Base-by-base conservation (phyloP, 2,329 filamentous ascomycete genomes). In the Bertia moriformis region DNA sequence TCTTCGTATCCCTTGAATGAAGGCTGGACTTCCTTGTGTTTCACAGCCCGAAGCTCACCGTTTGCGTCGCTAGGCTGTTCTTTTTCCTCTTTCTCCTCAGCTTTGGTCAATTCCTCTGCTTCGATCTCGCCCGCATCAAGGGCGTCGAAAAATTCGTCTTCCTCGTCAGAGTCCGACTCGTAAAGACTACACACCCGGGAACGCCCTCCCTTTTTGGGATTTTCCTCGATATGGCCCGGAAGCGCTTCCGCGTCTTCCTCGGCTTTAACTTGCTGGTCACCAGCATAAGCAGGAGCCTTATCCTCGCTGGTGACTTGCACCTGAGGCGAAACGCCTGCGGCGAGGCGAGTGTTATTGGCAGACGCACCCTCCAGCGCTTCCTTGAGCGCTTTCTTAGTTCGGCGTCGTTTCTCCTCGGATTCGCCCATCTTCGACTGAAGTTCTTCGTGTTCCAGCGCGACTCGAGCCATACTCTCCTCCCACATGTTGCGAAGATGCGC, bases 391-490 rank as follows among this genome's bases (percentile, higher is more conserved):
- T 81, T 78, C 65, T 94, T 96, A 3, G 91, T 91, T 45, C 83
- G 72, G 55, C 83, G 88, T 41, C 87, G 75, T 66, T 93, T 96
- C 53, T 83, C 73, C 56, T 96, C 89, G 1, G 87, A 84, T 58
- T 94, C 84, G 35, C 84, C 86, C 43, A 95, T 83, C 42, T 79
- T 81, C 24, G 76, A 84, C 54, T 96, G 86, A 1, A 98, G 70
- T 39, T 87, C 74, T 58, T 96, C 91, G 50, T 98, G 91, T 56
- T 98, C 91, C 41, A 77, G 78, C 14, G 88, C 91, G n/a, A 98
- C 83, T 50, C 88, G 79, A 7, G 91, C 87, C 91, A 98, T 95
- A 59, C 88, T 96, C 51, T 98, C 91, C 60, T 98, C 91, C 91
- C 91, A 98, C 76, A 98, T 84, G 43, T 84, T 80, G 27, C 91